Percentiles rank a stretch among this genome's conserved stretches.
phyloP scores from a whole-genome alignment of 768 basidiomycete genomes.

The Phanerochaete sordida region DNA sequence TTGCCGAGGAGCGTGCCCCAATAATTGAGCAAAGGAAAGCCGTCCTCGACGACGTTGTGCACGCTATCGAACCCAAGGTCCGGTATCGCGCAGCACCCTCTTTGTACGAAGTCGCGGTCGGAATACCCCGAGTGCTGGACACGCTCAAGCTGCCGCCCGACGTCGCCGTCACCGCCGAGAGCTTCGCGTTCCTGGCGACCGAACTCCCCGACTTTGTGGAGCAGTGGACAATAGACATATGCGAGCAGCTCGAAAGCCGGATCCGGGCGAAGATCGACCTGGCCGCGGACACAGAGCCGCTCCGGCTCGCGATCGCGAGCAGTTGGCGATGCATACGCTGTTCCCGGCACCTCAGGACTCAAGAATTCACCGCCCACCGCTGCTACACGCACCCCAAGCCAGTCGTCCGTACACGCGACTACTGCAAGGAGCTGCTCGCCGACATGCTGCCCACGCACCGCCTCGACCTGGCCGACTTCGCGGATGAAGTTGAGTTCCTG shows the following conservation, averaged over 20 bases:
- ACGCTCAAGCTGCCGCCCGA: not conserved
- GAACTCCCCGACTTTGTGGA: not conserved
- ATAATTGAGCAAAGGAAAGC: not conserved
- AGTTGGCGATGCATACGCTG: no score
- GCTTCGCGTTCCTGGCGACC: not conserved
- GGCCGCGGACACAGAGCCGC: no score
- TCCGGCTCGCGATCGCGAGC: no score
- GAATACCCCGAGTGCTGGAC: not conserved
- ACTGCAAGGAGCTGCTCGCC: no score
- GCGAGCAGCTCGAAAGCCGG: not conserved
- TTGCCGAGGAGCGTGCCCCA: not conserved
- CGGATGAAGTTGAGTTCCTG: no score
- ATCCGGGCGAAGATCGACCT: not conserved
- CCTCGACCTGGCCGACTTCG: no score
- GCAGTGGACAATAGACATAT: not conserved
- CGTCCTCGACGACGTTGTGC: not conserved
- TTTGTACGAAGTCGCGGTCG: not conserved
- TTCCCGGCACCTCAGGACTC: no score
- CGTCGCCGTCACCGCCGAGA: not conserved
- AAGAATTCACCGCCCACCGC: no score
- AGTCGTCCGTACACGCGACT: no score
- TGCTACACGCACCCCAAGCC: no score
- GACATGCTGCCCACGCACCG: no score
- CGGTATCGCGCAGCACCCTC: no score
- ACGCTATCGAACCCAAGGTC: not conserved